Evolutionary conservation across 352 stramenopile species (phyloP).

Genomic region (Phytophthora brassicae): DNA sequence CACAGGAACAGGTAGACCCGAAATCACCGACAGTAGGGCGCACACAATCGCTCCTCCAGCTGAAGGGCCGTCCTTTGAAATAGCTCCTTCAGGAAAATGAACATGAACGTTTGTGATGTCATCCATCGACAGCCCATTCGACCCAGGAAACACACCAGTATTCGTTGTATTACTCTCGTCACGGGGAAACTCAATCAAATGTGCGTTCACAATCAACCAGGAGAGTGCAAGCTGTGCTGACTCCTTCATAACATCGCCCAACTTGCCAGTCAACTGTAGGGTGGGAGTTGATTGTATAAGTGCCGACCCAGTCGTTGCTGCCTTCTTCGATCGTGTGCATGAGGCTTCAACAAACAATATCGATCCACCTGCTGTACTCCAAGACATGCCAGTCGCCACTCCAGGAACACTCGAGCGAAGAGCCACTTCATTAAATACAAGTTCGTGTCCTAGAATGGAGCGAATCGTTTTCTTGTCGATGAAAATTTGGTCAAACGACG

Average conservation of each 20-base stretch:
- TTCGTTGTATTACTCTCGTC: neutral
- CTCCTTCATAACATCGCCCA: slow-evolving; percentile 90
- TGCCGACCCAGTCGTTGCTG: slow-evolving; percentile 14
- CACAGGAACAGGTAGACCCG: slow-evolving; percentile 58
- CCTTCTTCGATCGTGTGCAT: slow-evolving; percentile 44
- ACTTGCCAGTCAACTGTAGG: slow-evolving; percentile 70
- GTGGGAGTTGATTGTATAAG: slow-evolving; percentile 32
- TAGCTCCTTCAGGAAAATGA: slow-evolving; percentile 89
- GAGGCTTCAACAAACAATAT: slow-evolving; percentile 90
- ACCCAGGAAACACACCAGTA: slow-evolving; percentile 17
- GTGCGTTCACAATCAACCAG: slow-evolving; percentile 73
- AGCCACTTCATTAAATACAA: slow-evolving; percentile 77
- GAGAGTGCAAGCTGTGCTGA: slow-evolving; percentile 83
- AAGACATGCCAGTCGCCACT: slow-evolving; percentile 85
- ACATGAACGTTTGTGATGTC: slow-evolving; percentile 80
- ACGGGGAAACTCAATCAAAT: slow-evolving; percentile 51
- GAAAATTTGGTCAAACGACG: slow-evolving; percentile 38
- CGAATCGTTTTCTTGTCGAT: slow-evolving; percentile 59
- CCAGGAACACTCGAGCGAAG: slow-evolving; percentile 64
- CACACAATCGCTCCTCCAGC: slow-evolving; percentile 87
- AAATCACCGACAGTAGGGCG: slow-evolving; percentile 79
- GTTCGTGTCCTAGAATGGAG: slow-evolving; percentile 63
- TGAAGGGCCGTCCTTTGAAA: slow-evolving; percentile 89
- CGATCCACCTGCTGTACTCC: slow-evolving; percentile 73
- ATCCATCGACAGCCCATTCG: slow-evolving; percentile 47